Evolutionary conservation across 371 early-diverging fungal species (phyloP).

Genomic region (Umbelopsis sp.): DNA sequence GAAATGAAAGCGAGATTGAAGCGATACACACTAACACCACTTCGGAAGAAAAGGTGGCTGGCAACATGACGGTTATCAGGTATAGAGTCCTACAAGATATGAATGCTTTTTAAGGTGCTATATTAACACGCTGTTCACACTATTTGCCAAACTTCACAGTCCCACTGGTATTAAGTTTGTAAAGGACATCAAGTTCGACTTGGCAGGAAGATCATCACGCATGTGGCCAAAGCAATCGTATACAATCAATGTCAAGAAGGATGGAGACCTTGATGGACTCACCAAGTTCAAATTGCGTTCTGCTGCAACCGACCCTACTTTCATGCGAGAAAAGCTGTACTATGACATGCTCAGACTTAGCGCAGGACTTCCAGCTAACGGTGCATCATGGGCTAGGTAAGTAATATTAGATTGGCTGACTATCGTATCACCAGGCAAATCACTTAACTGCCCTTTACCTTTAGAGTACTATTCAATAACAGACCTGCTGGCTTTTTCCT

Average conservation of each 20-base stretch:
- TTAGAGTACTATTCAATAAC: slow-evolving; percentile 43
- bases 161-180: background rate
- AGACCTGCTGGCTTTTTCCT: slow-evolving; percentile 48
- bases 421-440: too few relatives aligned
- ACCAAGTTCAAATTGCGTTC: slow-evolving; percentile 42
- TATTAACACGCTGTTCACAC: too few relatives aligned
- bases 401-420: background rate
- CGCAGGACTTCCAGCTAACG: slow-evolving; percentile 44
- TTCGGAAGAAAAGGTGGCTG: background rate
- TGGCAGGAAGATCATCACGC: background rate
- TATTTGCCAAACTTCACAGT: background rate
- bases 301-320: slow-evolving; percentile 49
- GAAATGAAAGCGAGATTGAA: background rate
- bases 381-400: slow-evolving; percentile 44
- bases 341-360: slow-evolving; percentile 48
- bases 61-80: background rate
- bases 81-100: background rate
- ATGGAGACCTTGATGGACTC: slow-evolving; percentile 29
- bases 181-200: background rate
- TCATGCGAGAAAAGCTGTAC: slow-evolving; percentile 56
- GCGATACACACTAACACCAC: background rate
- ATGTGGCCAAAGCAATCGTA: background rate
- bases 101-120: too few relatives aligned
- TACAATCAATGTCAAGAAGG: slow-evolving; percentile 21
- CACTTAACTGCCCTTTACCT: background rate